Percentiles rank a stretch among this genome's conserved stretches.
phyloP scores from a whole-genome alignment of 2,329 filamentous ascomycete genomes.

The Pseudogymnoascus sp. region DNA sequence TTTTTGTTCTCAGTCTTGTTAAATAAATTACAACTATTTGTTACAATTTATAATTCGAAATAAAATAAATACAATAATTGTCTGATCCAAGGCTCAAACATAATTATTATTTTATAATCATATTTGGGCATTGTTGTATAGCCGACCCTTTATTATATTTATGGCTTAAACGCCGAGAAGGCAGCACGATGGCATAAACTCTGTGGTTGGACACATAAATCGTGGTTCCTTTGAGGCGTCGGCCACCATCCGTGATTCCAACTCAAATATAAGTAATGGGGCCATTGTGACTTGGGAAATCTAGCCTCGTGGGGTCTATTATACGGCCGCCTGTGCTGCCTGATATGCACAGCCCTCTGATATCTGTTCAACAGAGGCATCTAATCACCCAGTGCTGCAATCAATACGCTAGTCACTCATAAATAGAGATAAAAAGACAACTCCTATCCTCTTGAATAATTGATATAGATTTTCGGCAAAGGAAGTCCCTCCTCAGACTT shows the following conservation, averaged over 20 bases:
- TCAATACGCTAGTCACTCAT: too few relatives aligned
- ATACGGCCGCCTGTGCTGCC: not conserved
- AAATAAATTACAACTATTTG: not conserved
- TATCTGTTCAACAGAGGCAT: not conserved
- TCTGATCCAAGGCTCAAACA: not conserved
- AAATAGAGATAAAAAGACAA: too few relatives aligned
- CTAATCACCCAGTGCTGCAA: too few relatives aligned
- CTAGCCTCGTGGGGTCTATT: not conserved
- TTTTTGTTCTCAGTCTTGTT: not conserved
- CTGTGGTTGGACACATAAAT: not conserved
- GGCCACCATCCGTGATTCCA: not conserved
- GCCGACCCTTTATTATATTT: not conserved
- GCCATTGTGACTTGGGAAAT: not conserved
- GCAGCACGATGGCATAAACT: not conserved
- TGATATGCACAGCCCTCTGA: not conserved
- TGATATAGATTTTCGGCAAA: too few relatives aligned
- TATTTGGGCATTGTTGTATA: not conserved
- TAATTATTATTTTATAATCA: too few relatives aligned
- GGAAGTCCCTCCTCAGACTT: too few relatives aligned
- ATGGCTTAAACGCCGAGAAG: not conserved
- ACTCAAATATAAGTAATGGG: not conserved
- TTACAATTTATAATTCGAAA: not conserved
- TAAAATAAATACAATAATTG: not conserved
- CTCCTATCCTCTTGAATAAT: too few relatives aligned
- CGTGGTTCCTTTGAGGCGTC: not conserved